Base-by-base conservation (phyloP, 108 stramenopile species). In the Nitzschia inconspicua region DNA sequence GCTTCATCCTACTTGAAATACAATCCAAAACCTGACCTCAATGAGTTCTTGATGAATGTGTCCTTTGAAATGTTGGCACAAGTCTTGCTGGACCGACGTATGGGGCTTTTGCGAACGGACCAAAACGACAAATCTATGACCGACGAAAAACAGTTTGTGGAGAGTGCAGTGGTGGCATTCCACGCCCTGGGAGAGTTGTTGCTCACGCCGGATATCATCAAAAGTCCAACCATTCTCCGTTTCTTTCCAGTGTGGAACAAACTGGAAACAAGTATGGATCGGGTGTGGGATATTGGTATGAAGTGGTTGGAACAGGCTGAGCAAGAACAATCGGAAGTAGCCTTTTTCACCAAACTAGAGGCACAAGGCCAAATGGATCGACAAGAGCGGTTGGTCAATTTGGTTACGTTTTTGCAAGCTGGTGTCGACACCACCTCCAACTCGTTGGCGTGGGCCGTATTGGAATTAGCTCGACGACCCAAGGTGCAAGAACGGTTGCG, bases 401-500 rank as follows among this genome's bases (percentile, higher is more conserved):
- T 39, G 37, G 11, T 65, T 4, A 23, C 52, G 20, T 47, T 56
- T 23, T 44, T 66, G 31, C n/a, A 47, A 13, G 65, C 65, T 34
- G 43, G 54, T 25, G 20, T 36, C 24, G 65, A 66, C 39, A 80
- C 79, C 3, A 80, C 75, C 18, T 67, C 40, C 20, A 70, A 75
- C 46, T 35, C 63, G 9, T 30, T 76, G 50, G 70, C 61, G 20
- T 66, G 50, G 53, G 68, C 60, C 4, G 30, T 71, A 20, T n/a
- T 58, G 18, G 52, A 66, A 30, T 30, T 80, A 10, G 70, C 79
- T 10, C 34, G 53, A 30, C 36, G 73, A 56, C 52, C 48, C 13
- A 14, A 40, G n/a, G 54, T 53, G 6, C 71, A 68, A 37, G n/a
- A 14, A 8, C 40, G 47, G 47, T 36, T 78, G 18, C 53, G 76